These are phyloP conservation scores for Alternaria atra DNA, from an alignment of 2,329 filamentous ascomycete species.

Conservation along the genomic window DNA sequence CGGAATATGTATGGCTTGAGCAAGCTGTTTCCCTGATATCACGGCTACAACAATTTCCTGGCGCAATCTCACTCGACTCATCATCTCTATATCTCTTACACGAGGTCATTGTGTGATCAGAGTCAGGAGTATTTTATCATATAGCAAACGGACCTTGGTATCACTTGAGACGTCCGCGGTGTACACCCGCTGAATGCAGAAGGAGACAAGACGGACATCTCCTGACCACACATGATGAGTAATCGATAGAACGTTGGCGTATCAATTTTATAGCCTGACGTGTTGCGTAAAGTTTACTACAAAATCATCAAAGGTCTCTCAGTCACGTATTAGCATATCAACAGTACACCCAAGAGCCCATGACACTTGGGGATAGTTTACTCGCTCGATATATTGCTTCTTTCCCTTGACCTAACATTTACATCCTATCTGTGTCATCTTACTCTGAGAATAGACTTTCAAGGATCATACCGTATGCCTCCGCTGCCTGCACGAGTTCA, in stretches of 20 bases:
- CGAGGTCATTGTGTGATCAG: not conserved
- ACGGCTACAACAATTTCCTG: not conserved
- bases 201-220: not conserved
- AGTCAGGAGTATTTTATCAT: not conserved
- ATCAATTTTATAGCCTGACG: no score
- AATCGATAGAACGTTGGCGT: not conserved
- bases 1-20: no score
- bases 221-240: not conserved
- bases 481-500: conserved; percentile 32
- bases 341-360: no score
- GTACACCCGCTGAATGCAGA: not conserved
- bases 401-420: not conserved
- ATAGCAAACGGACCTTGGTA: not conserved
- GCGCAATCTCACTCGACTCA: not conserved
- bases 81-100: no score
- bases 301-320: no score
- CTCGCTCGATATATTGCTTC: no score
- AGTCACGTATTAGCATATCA: no score
- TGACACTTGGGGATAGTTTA: no score
- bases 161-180: not conserved
- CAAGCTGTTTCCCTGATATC: not conserved
- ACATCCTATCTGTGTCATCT: not conserved
- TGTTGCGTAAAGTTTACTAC: no score
- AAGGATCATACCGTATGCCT: conserved; percentile 36
- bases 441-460: conserved; percentile 26